Percentiles rank a stretch among this genome's conserved stretches.
These are phyloP conservation scores for Lactarius quietus DNA, from an alignment of 768 basidiomycete species.

Conservation along the genomic window DNA sequence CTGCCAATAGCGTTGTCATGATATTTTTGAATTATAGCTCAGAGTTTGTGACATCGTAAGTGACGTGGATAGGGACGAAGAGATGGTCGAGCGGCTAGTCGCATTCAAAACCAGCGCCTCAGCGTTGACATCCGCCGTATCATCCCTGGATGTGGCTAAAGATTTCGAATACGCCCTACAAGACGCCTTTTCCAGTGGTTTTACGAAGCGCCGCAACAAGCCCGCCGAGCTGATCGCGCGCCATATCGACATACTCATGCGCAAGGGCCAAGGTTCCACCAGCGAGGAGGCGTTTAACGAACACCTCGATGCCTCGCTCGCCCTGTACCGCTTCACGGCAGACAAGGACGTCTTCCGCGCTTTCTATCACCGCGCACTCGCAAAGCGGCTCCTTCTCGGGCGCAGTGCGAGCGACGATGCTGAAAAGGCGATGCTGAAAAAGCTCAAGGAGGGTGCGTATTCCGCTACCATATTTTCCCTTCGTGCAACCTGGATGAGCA, in stretches of 20 bases:
- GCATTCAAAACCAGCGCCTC: conserved; percentile 61
- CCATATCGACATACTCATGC: conserved; percentile 82
- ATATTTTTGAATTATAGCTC: conserved; percentile 36
- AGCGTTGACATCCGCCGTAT: conserved; percentile 48
- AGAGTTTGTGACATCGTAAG: conserved; percentile 63
- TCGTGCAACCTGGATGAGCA: background rate
- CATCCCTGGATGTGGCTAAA: conserved; percentile 34
- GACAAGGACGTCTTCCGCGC: conserved; percentile 94
- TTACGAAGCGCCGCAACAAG: conserved; percentile 72
- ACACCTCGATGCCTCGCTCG: conserved; percentile 62
- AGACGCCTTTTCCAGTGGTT: conserved; percentile 71
- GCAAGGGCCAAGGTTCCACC: conserved; percentile 73
- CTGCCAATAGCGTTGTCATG: background rate
- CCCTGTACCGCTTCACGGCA: conserved; percentile 80
- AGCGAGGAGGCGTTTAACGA: conserved; percentile 61
- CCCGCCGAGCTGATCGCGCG: conserved; percentile 94
- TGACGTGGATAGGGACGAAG: conserved; percentile 58
- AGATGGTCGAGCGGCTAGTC: conserved; percentile 74
- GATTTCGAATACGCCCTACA: conserved; percentile 64
- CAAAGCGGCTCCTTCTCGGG: conserved; percentile 83
- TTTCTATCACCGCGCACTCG: conserved; percentile 84
- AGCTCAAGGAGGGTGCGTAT: conserved; percentile 66
- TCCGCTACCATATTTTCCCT: background rate
- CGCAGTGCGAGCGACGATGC: conserved; percentile 85
- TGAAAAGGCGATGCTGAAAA: conserved; percentile 79